These are phyloP conservation scores for Phytophthora constricta DNA, from an alignment of 352 stramenopile genomes.

Conservation along the genomic window DNA sequence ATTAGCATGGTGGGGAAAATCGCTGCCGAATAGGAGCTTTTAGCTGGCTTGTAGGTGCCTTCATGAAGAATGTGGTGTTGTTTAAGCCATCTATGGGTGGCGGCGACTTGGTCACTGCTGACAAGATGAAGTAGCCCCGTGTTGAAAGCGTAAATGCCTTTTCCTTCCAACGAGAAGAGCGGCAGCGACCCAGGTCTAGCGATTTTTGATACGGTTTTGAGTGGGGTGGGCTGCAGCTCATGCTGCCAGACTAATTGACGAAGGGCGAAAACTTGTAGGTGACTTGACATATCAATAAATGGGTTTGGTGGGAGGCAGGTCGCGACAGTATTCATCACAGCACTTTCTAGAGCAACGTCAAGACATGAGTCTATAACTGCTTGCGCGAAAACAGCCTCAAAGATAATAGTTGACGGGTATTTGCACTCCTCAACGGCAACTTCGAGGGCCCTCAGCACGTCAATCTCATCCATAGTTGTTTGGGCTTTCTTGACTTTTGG, in stretches of 20 bases:
- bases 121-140: slow-evolving; percentile 32
- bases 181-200: not conserved
- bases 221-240: not conserved
- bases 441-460: slow-evolving; percentile 44
- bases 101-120: slow-evolving; percentile 8
- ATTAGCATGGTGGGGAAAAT: slow-evolving; percentile 34
- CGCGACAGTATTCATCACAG: slow-evolving; percentile 55
- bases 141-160: slow-evolving; percentile 14
- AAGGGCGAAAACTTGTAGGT: slow-evolving; percentile 48
- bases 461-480: slow-evolving; percentile 17
- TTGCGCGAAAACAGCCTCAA: slow-evolving; percentile 55
- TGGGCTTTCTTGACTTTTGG: not conserved
- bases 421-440: slow-evolving; percentile 31
- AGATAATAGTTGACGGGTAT: slow-evolving; percentile 48
- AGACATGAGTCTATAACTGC: slow-evolving; percentile 50
- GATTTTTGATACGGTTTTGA: slow-evolving; percentile 5
- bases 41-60: slow-evolving; percentile 39
- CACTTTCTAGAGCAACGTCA: slow-evolving; percentile 58
- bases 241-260: slow-evolving; percentile 39
- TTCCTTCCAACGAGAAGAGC: slow-evolving; percentile 15
- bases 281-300: slow-evolving; percentile 46
- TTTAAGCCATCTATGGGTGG: slow-evolving; percentile 32
- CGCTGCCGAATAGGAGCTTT: slow-evolving; percentile 48
- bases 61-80: slow-evolving; percentile 25
- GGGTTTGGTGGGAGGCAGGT: slow-evolving; percentile 53